phyloP scores from a whole-genome alignment of 208 protist genomes.

The Trypanosoma theileri region DNA sequence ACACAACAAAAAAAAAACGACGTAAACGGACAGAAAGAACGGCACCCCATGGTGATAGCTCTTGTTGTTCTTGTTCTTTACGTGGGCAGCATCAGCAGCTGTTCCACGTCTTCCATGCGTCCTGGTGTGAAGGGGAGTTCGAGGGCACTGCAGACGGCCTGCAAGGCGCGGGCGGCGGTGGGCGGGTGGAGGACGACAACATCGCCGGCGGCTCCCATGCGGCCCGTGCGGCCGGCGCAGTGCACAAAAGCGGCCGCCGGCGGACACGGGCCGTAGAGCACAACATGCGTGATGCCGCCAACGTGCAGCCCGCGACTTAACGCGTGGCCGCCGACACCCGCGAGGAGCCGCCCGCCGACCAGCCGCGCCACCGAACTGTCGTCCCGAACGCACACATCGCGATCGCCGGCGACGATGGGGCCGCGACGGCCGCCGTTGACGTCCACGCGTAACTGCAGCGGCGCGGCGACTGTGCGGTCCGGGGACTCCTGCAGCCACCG shows the following conservation, averaged over 20 bases:
- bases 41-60: too few species aligned
- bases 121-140: constrained; percentile 71
- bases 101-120: constrained; percentile 57
- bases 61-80: too few species aligned
- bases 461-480: constrained; percentile 27
- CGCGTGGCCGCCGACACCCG: constrained; percentile 64
- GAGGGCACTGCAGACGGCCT: constrained; percentile 69
- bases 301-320: constrained; percentile 85
- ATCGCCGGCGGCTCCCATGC: constrained; percentile 78
- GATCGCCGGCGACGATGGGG: constrained; percentile 34
- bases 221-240: constrained; percentile 85
- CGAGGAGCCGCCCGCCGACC: constrained; percentile 56
- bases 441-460: constrained; percentile 27
- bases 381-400: constrained; percentile 78
- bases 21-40: too few species aligned
- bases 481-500: constrained; percentile 16
- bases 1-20: too few species aligned
- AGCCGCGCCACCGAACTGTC: constrained; percentile 65
- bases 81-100: constrained; percentile 14
- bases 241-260: constrained; percentile 73
- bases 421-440: background rate
- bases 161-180: constrained; percentile 61
- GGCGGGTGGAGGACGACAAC: constrained; percentile 81
- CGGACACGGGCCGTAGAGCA: constrained; percentile 75
- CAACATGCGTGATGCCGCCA: constrained; percentile 76